Conservation (phyloP, 106 monocot species). For the Platanthera zijinensis region DNA sequence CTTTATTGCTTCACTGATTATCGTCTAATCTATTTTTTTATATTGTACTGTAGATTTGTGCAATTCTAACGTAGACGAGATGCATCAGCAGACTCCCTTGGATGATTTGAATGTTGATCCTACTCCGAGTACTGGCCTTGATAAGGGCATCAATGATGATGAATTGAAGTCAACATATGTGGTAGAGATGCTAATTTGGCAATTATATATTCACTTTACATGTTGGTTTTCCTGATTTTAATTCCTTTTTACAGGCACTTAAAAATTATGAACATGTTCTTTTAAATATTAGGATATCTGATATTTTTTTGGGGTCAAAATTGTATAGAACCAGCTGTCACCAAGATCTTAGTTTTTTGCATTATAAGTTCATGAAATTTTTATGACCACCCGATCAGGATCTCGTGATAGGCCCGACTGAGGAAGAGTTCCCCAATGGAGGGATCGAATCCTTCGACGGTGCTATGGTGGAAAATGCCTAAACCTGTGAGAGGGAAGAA, state of each 20-base stretch:
- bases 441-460: no score
- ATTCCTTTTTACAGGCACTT: not conserved
- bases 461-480: no score
- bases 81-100: constrained; percentile 32
- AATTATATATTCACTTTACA: not conserved
- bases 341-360: not conserved
- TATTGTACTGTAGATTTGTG: constrained; percentile 30
- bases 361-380: not conserved
- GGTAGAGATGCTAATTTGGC: constrained; percentile 24
- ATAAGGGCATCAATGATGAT: constrained; percentile 56
- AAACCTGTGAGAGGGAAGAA: no score
- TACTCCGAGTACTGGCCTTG: constrained; percentile 31
- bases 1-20: no score
- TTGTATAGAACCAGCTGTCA: not conserved
- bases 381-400: no score
- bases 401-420: no score
- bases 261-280: not conserved
- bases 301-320: not conserved
- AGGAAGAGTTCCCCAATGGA: no score
- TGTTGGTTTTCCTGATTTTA: not conserved
- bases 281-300: not conserved
- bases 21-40: not conserved
- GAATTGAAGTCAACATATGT: constrained; percentile 46
- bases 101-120: constrained; percentile 61
- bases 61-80: constrained; percentile 47